phyloP scores from a whole-genome alignment of 495 filamentous ascomycete genomes.

The Amphirosellinia nigrospora region DNA sequence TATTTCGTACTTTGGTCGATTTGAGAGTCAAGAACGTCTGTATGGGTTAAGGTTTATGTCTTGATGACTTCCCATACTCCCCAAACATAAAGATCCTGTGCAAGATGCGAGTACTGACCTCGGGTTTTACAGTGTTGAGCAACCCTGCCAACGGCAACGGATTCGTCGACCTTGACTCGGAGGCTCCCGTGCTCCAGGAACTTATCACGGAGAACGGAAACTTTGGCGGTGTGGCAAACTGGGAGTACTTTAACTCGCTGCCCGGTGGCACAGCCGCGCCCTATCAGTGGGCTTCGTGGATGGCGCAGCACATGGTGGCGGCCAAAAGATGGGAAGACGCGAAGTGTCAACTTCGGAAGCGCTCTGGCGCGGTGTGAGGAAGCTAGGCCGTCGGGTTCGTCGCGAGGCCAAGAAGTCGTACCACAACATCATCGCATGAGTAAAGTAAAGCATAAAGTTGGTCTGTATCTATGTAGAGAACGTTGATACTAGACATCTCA shows the following conservation, averaged over 20 bases:
- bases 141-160: slow-evolving; percentile 71
- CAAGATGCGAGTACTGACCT: slow-evolving; percentile 4
- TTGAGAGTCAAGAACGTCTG: background rate
- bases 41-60: background rate
- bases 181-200: slow-evolving; percentile 44
- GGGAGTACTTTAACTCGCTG: slow-evolving; percentile 83
- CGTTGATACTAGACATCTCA: too few species aligned
- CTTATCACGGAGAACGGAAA: slow-evolving; percentile 45
- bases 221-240: slow-evolving; percentile 83
- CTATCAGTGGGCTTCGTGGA: slow-evolving; percentile 69
- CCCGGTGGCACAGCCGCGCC: slow-evolving; percentile 65
- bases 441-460: background rate
- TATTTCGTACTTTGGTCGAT: background rate
- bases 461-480: too few species aligned
- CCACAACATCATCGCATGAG: slow-evolving; percentile 34
- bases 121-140: slow-evolving; percentile 59
- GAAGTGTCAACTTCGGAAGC: slow-evolving; percentile 34
- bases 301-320: slow-evolving; percentile 38
- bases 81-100: background rate
- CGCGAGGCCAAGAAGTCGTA: slow-evolving; percentile 38
- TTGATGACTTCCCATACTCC: background rate
- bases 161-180: slow-evolving; percentile 44
- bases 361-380: slow-evolving; percentile 32
- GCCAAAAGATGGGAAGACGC: slow-evolving; percentile 28
- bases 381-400: slow-evolving; percentile 33